Evolutionary conservation across 768 basidiomycete species (phyloP).

Genomic region (Phaeolepiota aurea): DNA sequence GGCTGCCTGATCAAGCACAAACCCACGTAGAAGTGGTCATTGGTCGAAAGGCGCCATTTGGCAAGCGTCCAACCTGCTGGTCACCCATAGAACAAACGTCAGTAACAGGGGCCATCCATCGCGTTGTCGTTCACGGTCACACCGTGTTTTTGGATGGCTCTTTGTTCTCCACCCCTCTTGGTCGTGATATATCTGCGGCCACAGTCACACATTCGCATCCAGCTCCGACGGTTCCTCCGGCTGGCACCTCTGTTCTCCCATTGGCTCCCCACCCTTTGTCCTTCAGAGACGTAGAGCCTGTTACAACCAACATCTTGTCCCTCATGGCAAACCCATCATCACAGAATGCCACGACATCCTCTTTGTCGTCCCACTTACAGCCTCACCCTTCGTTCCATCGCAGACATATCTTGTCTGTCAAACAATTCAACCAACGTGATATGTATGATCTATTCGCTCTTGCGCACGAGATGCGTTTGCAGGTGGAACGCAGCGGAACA

Average conservation of each 20-base stretch:
- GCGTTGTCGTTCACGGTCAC: conserved; percentile 85
- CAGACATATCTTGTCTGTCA: conserved; percentile 89
- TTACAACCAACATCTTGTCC: conserved; percentile 1
- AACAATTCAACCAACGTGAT: conserved; percentile 85
- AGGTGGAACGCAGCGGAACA: conserved; percentile 85
- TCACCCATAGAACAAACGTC: conserved; percentile 66
- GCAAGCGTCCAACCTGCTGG: conserved; percentile 50
- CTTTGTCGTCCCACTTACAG: conserved; percentile 37
- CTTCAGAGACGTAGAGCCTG: background rate
- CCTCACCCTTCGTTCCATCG: conserved; percentile 87
- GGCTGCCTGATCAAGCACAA: conserved; percentile 75
- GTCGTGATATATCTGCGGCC: conserved; percentile 67
- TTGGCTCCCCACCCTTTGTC: background rate
- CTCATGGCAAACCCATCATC: background rate
- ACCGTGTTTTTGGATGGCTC: conserved; percentile 86
- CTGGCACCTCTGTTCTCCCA: background rate
- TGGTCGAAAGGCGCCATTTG: conserved; percentile 61
- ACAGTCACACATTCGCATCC: conserved; percentile 33
- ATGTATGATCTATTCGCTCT: conserved; percentile 90
- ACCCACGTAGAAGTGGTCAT: conserved; percentile 92
- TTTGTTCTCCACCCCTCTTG: conserved; percentile 48
- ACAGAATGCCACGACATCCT: conserved; percentile 23
- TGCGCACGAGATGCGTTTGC: conserved; percentile 94
- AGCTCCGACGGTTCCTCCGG: conserved; percentile 1
- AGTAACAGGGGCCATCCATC: conserved; percentile 73